These are phyloP conservation scores for Citrus mangshanensis DNA, from an alignment of 345 rosid genomes.

Conservation along the genomic window DNA sequence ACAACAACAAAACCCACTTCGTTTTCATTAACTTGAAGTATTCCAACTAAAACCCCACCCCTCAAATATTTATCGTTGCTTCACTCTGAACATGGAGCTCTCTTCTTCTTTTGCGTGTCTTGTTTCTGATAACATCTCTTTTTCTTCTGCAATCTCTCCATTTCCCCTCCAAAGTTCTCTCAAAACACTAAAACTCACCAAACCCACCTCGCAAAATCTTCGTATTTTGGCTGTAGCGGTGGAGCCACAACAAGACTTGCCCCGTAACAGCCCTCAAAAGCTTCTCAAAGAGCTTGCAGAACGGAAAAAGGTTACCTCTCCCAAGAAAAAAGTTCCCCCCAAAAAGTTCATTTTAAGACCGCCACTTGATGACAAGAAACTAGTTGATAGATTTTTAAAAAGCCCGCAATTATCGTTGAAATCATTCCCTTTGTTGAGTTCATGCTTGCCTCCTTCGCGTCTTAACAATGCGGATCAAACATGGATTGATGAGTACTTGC, in stretches of 20 bases:
- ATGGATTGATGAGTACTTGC: constrained; percentile 90
- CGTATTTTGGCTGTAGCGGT: constrained; percentile 49
- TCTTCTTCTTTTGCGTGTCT: constrained; percentile 53
- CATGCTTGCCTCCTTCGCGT: constrained; percentile 81
- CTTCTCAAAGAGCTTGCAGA: constrained; percentile 92
- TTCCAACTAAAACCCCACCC: background rate
- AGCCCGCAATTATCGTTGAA: constrained; percentile 89
- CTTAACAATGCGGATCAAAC: constrained; percentile 79
- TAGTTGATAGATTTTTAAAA: constrained; percentile 72
- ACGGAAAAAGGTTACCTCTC: constrained; percentile 61
- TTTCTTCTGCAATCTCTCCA: constrained; percentile 57
- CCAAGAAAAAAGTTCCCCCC: constrained; percentile 69
- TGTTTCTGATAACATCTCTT: constrained; percentile 44
- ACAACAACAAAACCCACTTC: background rate
- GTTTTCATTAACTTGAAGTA: background rate
- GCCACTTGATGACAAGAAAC: constrained; percentile 80
- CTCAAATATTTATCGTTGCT: background rate
- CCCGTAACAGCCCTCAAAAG: constrained; percentile 77
- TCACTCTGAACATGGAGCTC: constrained; percentile 51
- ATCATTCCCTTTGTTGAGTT: constrained; percentile 77
- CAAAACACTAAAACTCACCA: constrained; percentile 24
- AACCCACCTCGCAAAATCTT: constrained; percentile 34
- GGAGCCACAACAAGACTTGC: constrained; percentile 58
- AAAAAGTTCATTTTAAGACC: constrained; percentile 71
- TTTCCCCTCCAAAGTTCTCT: constrained; percentile 37